Evolutionary conservation across 2,329 filamentous ascomycete species (phyloP).

Genomic region (Colletotrichum caudatum): DNA sequence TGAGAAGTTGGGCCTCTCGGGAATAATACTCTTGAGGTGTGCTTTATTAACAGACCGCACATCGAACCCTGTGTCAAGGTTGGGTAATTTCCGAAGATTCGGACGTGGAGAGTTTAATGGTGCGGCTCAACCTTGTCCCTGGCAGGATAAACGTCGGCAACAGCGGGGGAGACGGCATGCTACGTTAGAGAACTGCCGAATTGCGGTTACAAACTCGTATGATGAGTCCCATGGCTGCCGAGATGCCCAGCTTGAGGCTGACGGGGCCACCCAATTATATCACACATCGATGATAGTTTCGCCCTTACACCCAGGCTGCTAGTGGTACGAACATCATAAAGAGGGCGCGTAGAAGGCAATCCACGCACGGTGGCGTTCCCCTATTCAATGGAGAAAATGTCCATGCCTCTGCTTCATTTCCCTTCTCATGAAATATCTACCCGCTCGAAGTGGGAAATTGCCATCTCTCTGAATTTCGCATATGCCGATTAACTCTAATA

Average conservation of each 20-base stretch:
- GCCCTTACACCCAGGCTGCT: not conserved
- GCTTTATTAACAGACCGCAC: not conserved
- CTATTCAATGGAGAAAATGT: too few species aligned
- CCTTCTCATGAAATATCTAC: too few species aligned
- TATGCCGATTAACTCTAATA: not conserved
- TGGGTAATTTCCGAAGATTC: not conserved
- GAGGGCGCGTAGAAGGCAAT: slow-evolving; percentile 5
- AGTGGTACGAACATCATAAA: not conserved
- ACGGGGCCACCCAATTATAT: slow-evolving; percentile 14
- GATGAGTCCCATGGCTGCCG: slow-evolving; percentile 34
- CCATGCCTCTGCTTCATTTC: too few species aligned
- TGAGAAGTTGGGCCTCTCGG: not conserved
- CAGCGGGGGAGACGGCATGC: slow-evolving; percentile 33
- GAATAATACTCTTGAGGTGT: not conserved
- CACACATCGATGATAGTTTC: slow-evolving; percentile 6
- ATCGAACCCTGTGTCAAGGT: slow-evolving; percentile 4
- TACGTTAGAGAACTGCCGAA: slow-evolving; percentile 37
- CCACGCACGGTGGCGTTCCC: too few species aligned
- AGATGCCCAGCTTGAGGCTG: slow-evolving; percentile 11
- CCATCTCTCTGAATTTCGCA: not conserved
- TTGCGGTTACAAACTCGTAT: slow-evolving; percentile 40
- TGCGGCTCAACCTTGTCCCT: slow-evolving; percentile 24
- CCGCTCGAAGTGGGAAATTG: not conserved
- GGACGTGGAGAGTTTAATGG: not conserved
- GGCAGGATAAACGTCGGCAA: slow-evolving; percentile 29